These are phyloP conservation scores for Tanacetum coccineum DNA, from an alignment of 129 eudicot genomes.

Conservation along the genomic window DNA sequence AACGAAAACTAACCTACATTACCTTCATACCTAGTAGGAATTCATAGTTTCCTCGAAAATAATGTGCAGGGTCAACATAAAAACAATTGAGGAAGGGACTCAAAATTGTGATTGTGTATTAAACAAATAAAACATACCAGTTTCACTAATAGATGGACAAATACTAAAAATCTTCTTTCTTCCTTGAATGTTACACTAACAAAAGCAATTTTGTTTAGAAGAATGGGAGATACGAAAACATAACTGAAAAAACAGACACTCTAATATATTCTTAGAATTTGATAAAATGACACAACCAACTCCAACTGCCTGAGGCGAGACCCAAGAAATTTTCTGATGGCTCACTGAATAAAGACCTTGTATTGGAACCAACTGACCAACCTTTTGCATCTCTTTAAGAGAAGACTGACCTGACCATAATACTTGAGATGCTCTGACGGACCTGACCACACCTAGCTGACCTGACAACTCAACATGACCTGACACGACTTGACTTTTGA, in stretches of 20 bases:
- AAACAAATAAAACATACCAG: background rate
- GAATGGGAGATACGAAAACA: background rate
- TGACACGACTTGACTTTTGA: no score
- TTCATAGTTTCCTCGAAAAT: no score
- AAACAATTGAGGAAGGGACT: background rate
- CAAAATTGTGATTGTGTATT: no score
- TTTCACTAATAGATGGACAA: no score
- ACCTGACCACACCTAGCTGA: slow-evolving; percentile 7
- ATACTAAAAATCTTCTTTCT: slow-evolving; percentile 2
- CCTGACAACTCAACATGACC: no score
- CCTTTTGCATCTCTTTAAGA: no score
- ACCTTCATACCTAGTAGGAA: no score
- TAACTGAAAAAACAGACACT: background rate
- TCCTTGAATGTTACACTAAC: background rate
- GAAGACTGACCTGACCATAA: no score
- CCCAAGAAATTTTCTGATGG: slow-evolving; percentile 8
- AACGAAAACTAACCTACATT: no score
- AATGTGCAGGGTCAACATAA: background rate
- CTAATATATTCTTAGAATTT: background rate
- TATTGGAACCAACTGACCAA: slow-evolving; percentile 10
- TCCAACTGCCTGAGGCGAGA: slow-evolving; percentile 1
- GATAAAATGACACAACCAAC: background rate
- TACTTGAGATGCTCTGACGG: no score
- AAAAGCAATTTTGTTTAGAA: background rate
- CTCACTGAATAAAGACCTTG: slow-evolving; percentile 20